Conservation (phyloP, 345 rosid species). For the Citrus sp. region DNA sequence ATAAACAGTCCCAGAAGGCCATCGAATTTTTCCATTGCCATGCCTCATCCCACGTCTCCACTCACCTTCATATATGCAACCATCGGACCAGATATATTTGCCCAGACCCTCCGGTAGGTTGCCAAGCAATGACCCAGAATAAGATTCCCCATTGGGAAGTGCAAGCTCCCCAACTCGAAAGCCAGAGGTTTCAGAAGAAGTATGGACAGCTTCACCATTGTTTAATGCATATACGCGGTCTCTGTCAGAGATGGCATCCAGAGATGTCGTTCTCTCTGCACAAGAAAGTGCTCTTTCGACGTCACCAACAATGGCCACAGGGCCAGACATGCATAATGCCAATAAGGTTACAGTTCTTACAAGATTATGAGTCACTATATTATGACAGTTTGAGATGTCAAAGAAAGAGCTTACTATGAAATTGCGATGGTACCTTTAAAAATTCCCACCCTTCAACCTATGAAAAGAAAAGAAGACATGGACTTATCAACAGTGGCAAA, state of each 20-base stretch:
- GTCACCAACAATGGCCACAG: constrained; percentile 45
- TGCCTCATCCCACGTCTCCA: constrained; percentile 94
- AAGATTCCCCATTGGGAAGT: constrained; percentile 68
- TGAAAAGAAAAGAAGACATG: not conserved
- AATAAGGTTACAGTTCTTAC: constrained; percentile 33
- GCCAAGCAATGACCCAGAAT: constrained; percentile 72
- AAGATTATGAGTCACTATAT: constrained; percentile 12
- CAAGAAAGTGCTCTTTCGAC: constrained; percentile 45
- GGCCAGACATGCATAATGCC: constrained; percentile 91
- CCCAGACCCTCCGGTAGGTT: constrained; percentile 84
- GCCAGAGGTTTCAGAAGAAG: constrained; percentile 47
- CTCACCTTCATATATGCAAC: constrained; percentile 74
- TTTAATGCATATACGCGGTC: constrained; percentile 33
- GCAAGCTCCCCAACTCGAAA: constrained; percentile 63
- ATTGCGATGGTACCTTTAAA: constrained; percentile 10
- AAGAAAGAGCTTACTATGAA: constrained; percentile 23
- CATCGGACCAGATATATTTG: constrained; percentile 78
- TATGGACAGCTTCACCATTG: constrained; percentile 50
- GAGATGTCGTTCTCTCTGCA: constrained; percentile 78
- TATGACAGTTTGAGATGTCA: constrained; percentile 24
- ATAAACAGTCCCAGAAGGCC: constrained; percentile 73
- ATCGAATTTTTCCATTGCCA: constrained; percentile 70
- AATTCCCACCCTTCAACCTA: constrained; percentile 21
- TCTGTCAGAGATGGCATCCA: constrained; percentile 43
- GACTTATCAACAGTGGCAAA: constrained; percentile 9